A percentile compares a stretch with the other conserved stretches of the same genome.
phyloP scores from a whole-genome alignment of 352 stramenopile species.

The Phytophthora ohioensis region DNA sequence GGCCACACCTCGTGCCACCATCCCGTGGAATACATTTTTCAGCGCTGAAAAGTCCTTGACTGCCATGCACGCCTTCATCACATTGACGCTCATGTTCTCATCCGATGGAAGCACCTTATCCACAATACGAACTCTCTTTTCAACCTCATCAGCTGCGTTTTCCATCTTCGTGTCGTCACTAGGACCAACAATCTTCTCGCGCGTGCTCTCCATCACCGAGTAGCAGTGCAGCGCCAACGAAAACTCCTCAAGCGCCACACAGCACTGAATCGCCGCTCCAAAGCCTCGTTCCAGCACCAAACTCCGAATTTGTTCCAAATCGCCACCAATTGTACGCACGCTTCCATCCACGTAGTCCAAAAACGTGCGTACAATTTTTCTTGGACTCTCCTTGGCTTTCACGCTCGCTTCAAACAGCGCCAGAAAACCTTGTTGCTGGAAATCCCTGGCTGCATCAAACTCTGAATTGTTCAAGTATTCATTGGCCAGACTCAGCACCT shows the following conservation, averaged over 20 bases:
- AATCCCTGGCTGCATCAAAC: constrained; percentile 41
- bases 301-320: constrained; percentile 17
- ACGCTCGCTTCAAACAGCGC: constrained; percentile 51
- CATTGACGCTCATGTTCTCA: constrained; percentile 86
- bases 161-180: constrained; percentile 30
- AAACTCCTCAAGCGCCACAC: constrained; percentile 49
- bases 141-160: not conserved
- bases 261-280: constrained; percentile 75
- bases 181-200: constrained; percentile 12
- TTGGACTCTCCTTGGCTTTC: constrained; percentile 25
- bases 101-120: constrained; percentile 51
- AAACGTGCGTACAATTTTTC: constrained; percentile 44
- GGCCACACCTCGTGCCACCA: constrained; percentile 56
- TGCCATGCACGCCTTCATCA: constrained; percentile 62
- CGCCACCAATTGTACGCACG: constrained; percentile 5
- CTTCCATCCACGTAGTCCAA: constrained; percentile 50
- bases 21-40: constrained; percentile 61
- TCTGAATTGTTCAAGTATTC: constrained; percentile 47
- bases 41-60: constrained; percentile 53
- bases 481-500: constrained; percentile 46
- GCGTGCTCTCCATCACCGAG: constrained; percentile 22
- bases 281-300: constrained; percentile 65
- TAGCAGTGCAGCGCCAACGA: constrained; percentile 63
- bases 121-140: constrained; percentile 21
- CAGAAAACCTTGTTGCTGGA: constrained; percentile 76